Evolutionary conservation across 2,329 filamentous ascomycete genomes (phyloP).

Genomic region (Pseudogymnoascus sp.): DNA sequence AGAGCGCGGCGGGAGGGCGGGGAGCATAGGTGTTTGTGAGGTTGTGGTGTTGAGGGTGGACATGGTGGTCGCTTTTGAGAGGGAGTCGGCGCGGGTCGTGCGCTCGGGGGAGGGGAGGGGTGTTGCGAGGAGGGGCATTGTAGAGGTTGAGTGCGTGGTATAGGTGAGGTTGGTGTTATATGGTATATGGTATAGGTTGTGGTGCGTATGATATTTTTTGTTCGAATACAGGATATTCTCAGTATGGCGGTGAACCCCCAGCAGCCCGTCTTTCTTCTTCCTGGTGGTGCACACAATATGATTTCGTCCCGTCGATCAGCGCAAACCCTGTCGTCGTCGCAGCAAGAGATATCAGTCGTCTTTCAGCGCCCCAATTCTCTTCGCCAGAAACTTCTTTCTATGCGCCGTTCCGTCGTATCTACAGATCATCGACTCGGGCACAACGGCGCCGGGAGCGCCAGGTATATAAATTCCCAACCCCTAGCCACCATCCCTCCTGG

Average conservation of each 20-base stretch:
- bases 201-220: not conserved
- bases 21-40: not conserved
- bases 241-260: conserved; percentile 1
- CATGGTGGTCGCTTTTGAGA: not conserved
- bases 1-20: not conserved
- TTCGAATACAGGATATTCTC: not conserved
- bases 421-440: not conserved
- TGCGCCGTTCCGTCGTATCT: not conserved
- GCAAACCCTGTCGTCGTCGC: not conserved
- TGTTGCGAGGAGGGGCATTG: conserved; percentile 5
- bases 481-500: not conserved
- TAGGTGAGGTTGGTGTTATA: not conserved
- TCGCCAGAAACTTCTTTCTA: not conserved
- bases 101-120: not conserved
- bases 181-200: not conserved
- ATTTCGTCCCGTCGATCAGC: not conserved
- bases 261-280: not conserved
- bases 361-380: not conserved
- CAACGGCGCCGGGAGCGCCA: not conserved
- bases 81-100: not conserved
- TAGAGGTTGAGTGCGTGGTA: not conserved
- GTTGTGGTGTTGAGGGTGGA: not conserved
- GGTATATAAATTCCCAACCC: conserved; percentile 3
- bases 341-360: not conserved
- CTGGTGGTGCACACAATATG: not conserved